Evolutionary conservation across 768 basidiomycete genomes (phyloP).

Genomic region (Boletus rufocinnamomeus): DNA sequence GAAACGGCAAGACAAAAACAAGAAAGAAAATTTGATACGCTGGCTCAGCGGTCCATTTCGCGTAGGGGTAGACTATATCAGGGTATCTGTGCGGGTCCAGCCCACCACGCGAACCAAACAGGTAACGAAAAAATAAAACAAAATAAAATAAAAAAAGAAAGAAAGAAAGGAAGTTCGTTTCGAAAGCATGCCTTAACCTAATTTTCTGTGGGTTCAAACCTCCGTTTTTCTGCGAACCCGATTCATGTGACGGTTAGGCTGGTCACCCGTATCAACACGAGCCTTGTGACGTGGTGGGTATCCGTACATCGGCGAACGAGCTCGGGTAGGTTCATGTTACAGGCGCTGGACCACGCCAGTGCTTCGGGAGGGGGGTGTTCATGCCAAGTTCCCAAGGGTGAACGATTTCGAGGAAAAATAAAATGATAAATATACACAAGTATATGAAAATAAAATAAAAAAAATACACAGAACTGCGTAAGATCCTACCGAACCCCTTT

Average conservation of each 20-base stretch:
- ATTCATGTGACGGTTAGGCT: not conserved
- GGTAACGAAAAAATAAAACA: not conserved
- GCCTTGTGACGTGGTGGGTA: slow-evolving; percentile 21
- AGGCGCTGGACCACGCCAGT: not conserved
- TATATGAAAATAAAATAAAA: not conserved
- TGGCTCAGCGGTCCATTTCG: slow-evolving; percentile 1
- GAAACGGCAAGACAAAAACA: not conserved
- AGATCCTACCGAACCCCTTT: not conserved
- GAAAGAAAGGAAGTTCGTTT: slow-evolving; percentile 2
- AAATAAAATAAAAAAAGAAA: not conserved
- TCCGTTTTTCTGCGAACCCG: slow-evolving; percentile 14
- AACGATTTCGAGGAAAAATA: not conserved
- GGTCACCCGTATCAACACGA: slow-evolving; percentile 25
- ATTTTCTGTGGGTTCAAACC: slow-evolving; percentile 1
- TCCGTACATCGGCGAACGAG: slow-evolving; percentile 17
- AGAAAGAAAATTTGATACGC: not conserved
- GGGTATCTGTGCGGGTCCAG: not conserved
- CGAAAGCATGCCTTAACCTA: slow-evolving; percentile 9
- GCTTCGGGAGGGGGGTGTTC: not conserved
- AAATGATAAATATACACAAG: not conserved
- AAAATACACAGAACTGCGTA: not conserved
- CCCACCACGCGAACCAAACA: not conserved
- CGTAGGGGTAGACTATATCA: slow-evolving; percentile 11
- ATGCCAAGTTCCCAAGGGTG: not conserved
- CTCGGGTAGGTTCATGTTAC: slow-evolving; percentile 15